These are phyloP conservation scores for Cymbopogon flexuosus DNA, from an alignment of 202 grass and related monocot species.

Conservation along the genomic window DNA sequence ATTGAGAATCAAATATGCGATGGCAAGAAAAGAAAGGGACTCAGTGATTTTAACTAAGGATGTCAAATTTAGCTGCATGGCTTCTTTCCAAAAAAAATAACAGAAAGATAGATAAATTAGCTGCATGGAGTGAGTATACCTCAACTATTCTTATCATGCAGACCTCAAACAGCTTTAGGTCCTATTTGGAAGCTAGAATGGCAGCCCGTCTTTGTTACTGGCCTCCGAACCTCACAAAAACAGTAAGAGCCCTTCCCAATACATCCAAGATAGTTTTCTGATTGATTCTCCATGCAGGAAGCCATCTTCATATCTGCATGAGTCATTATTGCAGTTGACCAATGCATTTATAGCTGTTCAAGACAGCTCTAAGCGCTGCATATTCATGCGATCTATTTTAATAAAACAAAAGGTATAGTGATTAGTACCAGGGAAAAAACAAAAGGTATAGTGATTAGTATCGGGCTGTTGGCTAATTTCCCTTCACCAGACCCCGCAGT, in stretches of 20 bases:
- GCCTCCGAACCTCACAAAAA: constrained; percentile 36
- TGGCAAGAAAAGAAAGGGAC: not conserved
- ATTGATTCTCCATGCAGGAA: constrained; percentile 44
- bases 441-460: no score
- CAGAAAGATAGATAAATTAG: not conserved
- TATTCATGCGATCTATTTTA: constrained; percentile 36
- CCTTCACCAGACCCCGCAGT: no score
- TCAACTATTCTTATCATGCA: constrained; percentile 40
- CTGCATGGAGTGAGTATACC: constrained; percentile 12
- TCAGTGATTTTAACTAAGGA: constrained; percentile 11
- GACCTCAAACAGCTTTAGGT: constrained; percentile 44
- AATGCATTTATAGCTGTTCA: constrained; percentile 29
- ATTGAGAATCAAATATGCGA: constrained; percentile 2
- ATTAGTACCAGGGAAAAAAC: not conserved
- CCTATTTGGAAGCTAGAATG: constrained; percentile 45
- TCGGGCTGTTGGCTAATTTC: no score
- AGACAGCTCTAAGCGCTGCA: constrained; percentile 36
- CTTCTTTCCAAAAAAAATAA: not conserved
- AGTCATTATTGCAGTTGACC: constrained; percentile 48
- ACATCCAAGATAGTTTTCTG: constrained; percentile 45
- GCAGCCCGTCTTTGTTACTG: constrained; percentile 45
- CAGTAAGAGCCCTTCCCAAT: constrained; percentile 37
- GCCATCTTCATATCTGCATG: constrained; percentile 28
- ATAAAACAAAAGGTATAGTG: constrained; percentile 9
- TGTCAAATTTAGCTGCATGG: constrained; percentile 28